A percentile compares a stretch with the other conserved stretches of the same genome.
phyloP scores from a whole-genome alignment of 2,329 filamentous ascomycete species.

The Acrodontium crateriforme region DNA sequence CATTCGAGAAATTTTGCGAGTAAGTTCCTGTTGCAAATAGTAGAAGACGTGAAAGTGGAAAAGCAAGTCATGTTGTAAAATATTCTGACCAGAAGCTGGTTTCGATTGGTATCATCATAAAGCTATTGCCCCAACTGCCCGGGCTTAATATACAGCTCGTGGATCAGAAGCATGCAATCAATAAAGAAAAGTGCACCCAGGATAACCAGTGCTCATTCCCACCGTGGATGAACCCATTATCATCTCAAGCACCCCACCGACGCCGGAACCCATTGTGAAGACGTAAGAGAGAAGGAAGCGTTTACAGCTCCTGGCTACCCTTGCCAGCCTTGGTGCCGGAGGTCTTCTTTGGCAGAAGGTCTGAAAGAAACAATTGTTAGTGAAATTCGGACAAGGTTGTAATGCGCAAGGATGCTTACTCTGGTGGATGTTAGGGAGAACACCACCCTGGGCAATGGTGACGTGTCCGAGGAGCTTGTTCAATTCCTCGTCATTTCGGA shows the following conservation, averaged over 20 bases:
- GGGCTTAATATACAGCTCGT: no score
- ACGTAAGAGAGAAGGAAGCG: slow-evolving; percentile 17
- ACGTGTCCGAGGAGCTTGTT: slow-evolving; percentile 96
- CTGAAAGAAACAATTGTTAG: slow-evolving; percentile 40
- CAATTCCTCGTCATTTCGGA: slow-evolving; percentile 98
- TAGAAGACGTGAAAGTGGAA: no score
- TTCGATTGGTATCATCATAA: no score
- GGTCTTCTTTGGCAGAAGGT: slow-evolving; percentile 99
- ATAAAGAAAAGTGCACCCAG: slow-evolving; percentile 2
- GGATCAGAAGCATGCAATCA: slow-evolving; percentile 5
- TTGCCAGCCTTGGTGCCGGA: slow-evolving; percentile 63
- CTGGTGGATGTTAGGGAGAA: slow-evolving; percentile 92
- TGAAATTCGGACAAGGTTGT: slow-evolving; percentile 2
- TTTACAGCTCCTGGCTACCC: slow-evolving; percentile 84
- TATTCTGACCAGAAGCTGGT: no score
- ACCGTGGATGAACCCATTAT: slow-evolving; percentile 22
- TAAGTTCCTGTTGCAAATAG: no score
- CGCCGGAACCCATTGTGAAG: slow-evolving; percentile 19
- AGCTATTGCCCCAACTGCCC: slow-evolving; percentile 4
- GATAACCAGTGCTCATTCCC: slow-evolving; percentile 15
- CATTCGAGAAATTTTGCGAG: no score
- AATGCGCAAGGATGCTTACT: slow-evolving; percentile 46
- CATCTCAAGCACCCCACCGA: slow-evolving; percentile 20
- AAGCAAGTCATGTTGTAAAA: no score
- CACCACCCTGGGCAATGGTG: slow-evolving; percentile 94